These are phyloP conservation scores for Arachis stenosperma DNA, from an alignment of 306 rosid species.

Conservation along the genomic window DNA sequence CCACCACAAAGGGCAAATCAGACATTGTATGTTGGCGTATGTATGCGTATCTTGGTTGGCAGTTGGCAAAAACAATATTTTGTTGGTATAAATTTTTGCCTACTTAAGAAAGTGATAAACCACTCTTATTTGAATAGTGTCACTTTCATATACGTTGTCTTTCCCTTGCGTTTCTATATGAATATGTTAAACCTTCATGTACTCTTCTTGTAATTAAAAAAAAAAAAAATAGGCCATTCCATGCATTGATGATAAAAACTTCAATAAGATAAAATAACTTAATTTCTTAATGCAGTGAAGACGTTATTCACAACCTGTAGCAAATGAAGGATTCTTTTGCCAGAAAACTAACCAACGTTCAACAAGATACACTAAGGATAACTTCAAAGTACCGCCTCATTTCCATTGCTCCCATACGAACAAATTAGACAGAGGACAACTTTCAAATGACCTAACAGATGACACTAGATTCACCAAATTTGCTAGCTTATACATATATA, in stretches of 20 bases:
- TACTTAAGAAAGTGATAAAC: too few species aligned
- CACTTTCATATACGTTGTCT: too few species aligned
- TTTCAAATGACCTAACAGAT: conserved; percentile 8
- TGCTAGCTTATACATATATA: conserved; percentile 40
- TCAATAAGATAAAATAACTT: not conserved
- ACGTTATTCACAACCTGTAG: not conserved
- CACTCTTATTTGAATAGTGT: too few species aligned
- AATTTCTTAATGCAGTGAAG: not conserved
- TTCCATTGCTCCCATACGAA: not conserved
- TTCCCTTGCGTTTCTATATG: too few species aligned
- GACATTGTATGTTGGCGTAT: too few species aligned
- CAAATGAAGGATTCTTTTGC: not conserved
- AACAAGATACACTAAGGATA: not conserved
- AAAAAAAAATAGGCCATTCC: not conserved
- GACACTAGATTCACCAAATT: conserved; percentile 28
- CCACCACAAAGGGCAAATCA: too few species aligned
- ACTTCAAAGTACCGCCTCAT: not conserved
- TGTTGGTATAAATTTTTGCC: too few species aligned
- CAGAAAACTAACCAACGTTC: conserved; percentile 8
- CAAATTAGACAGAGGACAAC: conserved; percentile 8
- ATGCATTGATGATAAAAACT: too few species aligned
- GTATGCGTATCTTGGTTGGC: too few species aligned
- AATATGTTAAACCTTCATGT: too few species aligned
- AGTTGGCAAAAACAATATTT: too few species aligned
- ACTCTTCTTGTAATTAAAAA: too few species aligned